A percentile compares a stretch with the other conserved stretches of the same genome.
Conservation (phyloP, 1,284 basidiomycete species). For the Grifola frondosa region DNA sequence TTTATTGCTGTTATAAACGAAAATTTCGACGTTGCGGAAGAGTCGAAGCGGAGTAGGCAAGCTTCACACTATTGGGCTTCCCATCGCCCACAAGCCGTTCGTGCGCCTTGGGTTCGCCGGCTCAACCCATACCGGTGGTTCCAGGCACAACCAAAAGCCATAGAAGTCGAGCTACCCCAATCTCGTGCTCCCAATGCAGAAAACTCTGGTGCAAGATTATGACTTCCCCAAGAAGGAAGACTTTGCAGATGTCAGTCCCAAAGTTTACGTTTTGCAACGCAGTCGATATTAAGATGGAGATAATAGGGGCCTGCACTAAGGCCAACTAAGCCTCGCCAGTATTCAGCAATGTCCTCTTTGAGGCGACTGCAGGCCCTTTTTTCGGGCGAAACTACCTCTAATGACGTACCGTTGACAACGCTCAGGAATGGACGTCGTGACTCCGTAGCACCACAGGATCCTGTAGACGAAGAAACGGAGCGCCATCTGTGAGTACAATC, state of each 20-base stretch:
- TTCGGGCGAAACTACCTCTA: conserved; percentile 53
- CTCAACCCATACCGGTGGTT: conserved; percentile 91
- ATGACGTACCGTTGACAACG: conserved; percentile 64
- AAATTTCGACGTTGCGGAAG: conserved; percentile 93
- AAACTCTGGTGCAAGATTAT: conserved; percentile 68
- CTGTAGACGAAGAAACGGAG: conserved; percentile 64
- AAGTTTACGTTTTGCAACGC: conserved; percentile 5
- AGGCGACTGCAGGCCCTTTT: conserved; percentile 66
- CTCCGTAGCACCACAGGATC: conserved; percentile 40
- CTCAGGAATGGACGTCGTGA: conserved; percentile 47
- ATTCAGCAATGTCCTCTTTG: conserved; percentile 58
- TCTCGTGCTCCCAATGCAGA: conserved; percentile 75
- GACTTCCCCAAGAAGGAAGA: conserved; percentile 40
- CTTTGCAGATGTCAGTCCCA: conserved; percentile 8
- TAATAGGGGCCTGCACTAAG: no score
- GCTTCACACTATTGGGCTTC: conserved; percentile 65
- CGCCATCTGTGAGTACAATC: conserved; percentile 59
- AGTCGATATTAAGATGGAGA: conserved; percentile 18
- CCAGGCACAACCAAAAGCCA: conserved; percentile 69
- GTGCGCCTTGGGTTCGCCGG: conserved; percentile 68
- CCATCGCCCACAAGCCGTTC: conserved; percentile 51
- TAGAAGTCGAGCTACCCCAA: conserved; percentile 74
- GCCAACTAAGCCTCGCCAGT: conserved; percentile 39
- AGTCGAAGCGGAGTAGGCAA: conserved; percentile 85
- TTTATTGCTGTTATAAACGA: conserved; percentile 99